Evolutionary conservation across 2,329 filamentous ascomycete genomes (phyloP).

Genomic region (Colletotrichum sp.): DNA sequence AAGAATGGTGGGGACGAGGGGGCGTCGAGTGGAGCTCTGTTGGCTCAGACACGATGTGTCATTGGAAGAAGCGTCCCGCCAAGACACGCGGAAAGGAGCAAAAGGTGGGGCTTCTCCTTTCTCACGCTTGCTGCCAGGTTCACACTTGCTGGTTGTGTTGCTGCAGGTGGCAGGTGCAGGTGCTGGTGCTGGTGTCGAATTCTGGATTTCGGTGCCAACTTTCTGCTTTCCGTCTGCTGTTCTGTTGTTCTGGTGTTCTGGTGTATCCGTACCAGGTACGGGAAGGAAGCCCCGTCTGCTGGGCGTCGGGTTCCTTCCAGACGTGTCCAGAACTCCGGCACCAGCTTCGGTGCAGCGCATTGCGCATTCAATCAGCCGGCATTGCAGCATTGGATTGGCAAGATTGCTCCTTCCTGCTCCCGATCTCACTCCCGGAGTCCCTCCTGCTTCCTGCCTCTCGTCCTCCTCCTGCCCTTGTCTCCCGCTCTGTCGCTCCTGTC

Average conservation of each 20-base stretch:
- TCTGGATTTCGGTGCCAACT: neutral
- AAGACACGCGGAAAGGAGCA: conserved; percentile 19
- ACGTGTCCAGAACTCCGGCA: neutral
- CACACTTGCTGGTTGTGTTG: neutral
- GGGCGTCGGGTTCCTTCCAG: neutral
- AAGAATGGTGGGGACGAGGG: neutral
- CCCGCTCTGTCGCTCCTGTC: neutral
- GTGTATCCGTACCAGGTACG: neutral
- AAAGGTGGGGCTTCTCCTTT: conserved; percentile 2
- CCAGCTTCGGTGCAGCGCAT: neutral
- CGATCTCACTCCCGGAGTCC: neutral
- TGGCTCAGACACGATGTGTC: neutral
- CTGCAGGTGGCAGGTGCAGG: neutral
- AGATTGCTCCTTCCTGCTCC: conserved; percentile 1
- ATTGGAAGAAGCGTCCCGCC: conserved; percentile 13
- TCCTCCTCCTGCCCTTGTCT: neutral
- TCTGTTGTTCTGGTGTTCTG: neutral
- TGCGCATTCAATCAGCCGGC: neutral
- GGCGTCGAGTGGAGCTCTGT: neutral
- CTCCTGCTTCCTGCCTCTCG: neutral
- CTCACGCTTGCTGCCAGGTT: neutral
- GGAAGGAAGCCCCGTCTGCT: neutral
- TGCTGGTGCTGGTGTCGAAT: neutral
- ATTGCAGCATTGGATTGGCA: neutral
- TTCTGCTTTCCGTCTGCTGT: neutral